A percentile compares a stretch with the other conserved stretches of the same genome.
Conservation (phyloP, 148 eudicot species). For the Chenopodium album region DNA sequence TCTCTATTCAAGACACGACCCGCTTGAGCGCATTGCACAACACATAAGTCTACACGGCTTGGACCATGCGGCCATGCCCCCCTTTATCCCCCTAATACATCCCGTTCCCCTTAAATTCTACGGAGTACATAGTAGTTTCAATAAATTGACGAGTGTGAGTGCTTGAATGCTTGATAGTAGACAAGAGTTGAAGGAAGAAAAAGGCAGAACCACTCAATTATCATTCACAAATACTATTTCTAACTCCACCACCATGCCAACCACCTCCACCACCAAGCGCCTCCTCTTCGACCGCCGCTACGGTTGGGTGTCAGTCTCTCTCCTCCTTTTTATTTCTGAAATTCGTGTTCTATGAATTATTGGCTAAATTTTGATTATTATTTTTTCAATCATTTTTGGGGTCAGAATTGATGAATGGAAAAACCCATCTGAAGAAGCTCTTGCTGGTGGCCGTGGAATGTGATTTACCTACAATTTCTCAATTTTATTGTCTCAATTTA, state of each 20-base stretch:
- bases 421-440: conserved; percentile 33
- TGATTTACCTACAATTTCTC: neutral
- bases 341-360: neutral
- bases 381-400: neutral
- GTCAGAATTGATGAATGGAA: conserved; percentile 38
- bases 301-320: conserved; percentile 35
- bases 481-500: neutral
- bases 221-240: neutral
- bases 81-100: no score
- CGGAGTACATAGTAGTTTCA: no score
- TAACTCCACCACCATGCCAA: neutral
- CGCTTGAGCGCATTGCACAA: no score
- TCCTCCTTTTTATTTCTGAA: no score
- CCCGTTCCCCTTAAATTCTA: no score
- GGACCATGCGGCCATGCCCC: no score
- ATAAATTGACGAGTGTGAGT: no score
- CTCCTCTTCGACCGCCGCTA: conserved; percentile 38
- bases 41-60: no score
- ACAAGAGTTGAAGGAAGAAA: neutral
- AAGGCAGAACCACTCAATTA: neutral
- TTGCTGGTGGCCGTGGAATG: conserved; percentile 41
- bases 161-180: neutral
- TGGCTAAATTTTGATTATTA: neutral
- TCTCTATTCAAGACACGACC: no score
- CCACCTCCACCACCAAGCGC: conserved; percentile 13